phyloP scores from a whole-genome alignment of 1,284 basidiomycete species.

The Athelia sp. region DNA sequence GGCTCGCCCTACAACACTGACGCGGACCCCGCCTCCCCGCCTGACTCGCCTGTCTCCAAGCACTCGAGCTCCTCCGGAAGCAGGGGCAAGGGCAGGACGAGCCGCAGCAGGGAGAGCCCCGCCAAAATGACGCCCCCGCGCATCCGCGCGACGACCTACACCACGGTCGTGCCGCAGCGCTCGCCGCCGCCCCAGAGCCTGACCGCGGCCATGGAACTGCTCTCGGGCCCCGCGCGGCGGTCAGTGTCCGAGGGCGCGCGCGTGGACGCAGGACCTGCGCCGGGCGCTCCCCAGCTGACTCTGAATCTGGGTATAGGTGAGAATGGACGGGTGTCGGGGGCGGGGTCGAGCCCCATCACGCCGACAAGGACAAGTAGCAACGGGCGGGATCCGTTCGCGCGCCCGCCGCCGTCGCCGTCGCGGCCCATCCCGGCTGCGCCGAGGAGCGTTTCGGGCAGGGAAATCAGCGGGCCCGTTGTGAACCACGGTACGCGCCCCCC shows the following conservation, averaged over 20 bases:
- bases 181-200: constrained; percentile 50
- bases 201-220: constrained; percentile 50
- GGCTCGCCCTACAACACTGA: constrained; percentile 55
- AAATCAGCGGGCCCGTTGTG: constrained; percentile 60
- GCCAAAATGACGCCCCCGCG: constrained; percentile 19
- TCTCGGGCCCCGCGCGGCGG: no score
- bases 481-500: constrained; percentile 47
- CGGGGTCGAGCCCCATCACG: constrained; percentile 13
- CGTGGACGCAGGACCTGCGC: constrained; percentile 14
- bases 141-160: constrained; percentile 42
- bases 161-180: no score
- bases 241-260: constrained; percentile 26
- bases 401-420: constrained; percentile 35
- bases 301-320: not conserved
- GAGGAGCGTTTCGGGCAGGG: constrained; percentile 34
- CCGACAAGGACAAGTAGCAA: constrained; percentile 12
- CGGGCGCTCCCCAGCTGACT: not conserved
- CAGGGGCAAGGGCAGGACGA: not conserved
- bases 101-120: not conserved
- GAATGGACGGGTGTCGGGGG: not conserved
- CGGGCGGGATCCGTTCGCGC: constrained; percentile 15
- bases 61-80: constrained; percentile 18
- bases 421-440: constrained; percentile 34
- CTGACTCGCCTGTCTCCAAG: constrained; percentile 32
- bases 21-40: constrained; percentile 29